These are phyloP conservation scores for Lactifluus echinatus DNA, from an alignment of 768 basidiomycete genomes.

Conservation along the genomic window DNA sequence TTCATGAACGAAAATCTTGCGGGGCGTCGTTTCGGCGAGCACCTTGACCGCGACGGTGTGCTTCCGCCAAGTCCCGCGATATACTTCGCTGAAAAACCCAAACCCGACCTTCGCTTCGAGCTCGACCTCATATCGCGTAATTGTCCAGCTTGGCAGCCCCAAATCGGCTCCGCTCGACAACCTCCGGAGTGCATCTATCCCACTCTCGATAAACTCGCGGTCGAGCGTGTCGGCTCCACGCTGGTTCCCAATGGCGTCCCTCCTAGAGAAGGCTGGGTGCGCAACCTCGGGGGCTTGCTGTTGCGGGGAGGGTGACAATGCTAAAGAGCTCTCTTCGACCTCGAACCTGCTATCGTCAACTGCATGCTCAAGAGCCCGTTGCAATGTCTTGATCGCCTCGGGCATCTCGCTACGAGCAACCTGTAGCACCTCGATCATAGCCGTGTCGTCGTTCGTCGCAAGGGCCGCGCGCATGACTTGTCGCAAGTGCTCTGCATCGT, in stretches of 20 bases:
- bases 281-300: background rate
- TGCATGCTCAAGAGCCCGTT: slow-evolving; percentile 51
- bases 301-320: background rate
- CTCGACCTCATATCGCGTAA: slow-evolving; percentile 74
- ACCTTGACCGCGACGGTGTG: slow-evolving; percentile 66
- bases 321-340: slow-evolving; percentile 12
- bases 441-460: slow-evolving; percentile 48
- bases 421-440: slow-evolving; percentile 55
- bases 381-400: slow-evolving; percentile 74
- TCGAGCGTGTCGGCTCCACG: slow-evolving; percentile 43
- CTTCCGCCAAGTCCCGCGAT: slow-evolving; percentile 64
- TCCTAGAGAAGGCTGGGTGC: background rate
- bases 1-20: slow-evolving; percentile 59
- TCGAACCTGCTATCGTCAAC: slow-evolving; percentile 29
- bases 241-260: background rate
- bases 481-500: slow-evolving; percentile 49
- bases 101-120: slow-evolving; percentile 58
- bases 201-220: slow-evolving; percentile 60
- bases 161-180: slow-evolving; percentile 36
- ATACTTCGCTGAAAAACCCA: slow-evolving; percentile 74
- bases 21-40: slow-evolving; percentile 50
- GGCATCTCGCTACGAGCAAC: slow-evolving; percentile 62
- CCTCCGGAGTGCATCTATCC: slow-evolving; percentile 61
- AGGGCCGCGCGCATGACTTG: slow-evolving; percentile 51
- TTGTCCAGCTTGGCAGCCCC: slow-evolving; percentile 62